phyloP scores from a whole-genome alignment of 176 grass and related monocot species.

The Zea luxurians region DNA sequence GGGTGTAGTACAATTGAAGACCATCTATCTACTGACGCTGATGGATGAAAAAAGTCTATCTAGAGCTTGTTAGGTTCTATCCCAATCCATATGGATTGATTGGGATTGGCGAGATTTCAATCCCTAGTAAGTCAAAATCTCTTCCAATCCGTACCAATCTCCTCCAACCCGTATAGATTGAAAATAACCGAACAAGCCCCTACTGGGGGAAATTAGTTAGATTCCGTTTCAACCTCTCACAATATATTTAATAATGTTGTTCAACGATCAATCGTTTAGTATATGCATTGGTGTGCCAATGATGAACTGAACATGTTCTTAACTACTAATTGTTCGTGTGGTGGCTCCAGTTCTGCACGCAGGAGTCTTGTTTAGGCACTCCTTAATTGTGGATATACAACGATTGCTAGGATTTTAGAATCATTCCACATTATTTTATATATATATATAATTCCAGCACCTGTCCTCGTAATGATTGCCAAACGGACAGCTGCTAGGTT shows the following conservation, averaged over 20 bases:
- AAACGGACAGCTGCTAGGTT: neutral
- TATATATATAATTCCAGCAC: neutral
- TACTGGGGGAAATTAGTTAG: slow-evolving; percentile 3
- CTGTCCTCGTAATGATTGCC: slow-evolving; percentile 6
- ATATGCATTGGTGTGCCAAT: neutral
- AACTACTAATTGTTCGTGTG: neutral
- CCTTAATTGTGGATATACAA: neutral
- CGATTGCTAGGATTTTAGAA: neutral
- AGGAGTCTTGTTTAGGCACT: neutral
- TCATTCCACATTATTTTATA: neutral
- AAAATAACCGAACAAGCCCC: neutral
- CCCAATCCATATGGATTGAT: too few relatives aligned
- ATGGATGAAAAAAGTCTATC: too few relatives aligned
- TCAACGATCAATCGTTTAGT: slow-evolving; percentile 6
- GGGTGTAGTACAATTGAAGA: too few relatives aligned
- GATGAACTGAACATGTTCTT: neutral
- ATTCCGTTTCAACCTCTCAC: neutral
- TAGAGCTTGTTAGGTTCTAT: too few relatives aligned
- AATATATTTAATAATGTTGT: neutral
- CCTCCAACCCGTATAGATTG: too few relatives aligned
- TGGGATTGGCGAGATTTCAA: too few relatives aligned
- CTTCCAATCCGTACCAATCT: too few relatives aligned
- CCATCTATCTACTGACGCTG: too few relatives aligned
- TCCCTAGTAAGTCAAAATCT: too few relatives aligned
- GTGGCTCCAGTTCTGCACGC: neutral